phyloP scores from a whole-genome alignment of 495 filamentous ascomycete species.

The Usnea hakonensis region DNA sequence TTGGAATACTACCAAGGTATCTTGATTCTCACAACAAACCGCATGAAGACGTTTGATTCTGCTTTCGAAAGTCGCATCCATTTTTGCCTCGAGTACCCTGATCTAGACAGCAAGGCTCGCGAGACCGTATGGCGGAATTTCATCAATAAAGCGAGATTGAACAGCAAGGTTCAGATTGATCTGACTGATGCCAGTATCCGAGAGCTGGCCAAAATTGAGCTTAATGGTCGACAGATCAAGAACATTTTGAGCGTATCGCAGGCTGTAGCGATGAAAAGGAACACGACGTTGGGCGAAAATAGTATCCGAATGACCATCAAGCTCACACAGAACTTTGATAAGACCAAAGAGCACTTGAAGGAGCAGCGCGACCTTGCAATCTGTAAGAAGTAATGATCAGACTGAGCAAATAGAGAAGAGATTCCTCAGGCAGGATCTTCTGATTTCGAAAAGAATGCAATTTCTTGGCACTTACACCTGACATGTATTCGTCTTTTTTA shows the following conservation, averaged over 20 bases:
- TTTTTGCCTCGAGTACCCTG: constrained; percentile 11
- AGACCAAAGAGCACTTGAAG: not conserved
- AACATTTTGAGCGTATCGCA: constrained; percentile 1
- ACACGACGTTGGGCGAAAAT: not conserved
- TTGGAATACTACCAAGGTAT: constrained; percentile 53
- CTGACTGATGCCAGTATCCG: not conserved
- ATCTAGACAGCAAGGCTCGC: not conserved
- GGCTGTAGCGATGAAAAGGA: not conserved
- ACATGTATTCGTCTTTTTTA: no score
- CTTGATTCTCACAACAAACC: constrained; percentile 51
- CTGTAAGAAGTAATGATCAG: no score
- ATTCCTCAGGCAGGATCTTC: no score
- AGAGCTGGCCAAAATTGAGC: not conserved
- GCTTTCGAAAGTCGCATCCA: constrained; percentile 34
- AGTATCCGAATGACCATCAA: not conserved
- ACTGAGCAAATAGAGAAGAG: no score
- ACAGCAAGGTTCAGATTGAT: not conserved
- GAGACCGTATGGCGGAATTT: constrained; percentile 9
- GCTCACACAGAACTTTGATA: not conserved
- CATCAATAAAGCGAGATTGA: not conserved
- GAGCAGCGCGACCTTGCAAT: no score
- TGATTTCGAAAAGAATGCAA: no score
- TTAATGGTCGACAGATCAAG: constrained; percentile 7
- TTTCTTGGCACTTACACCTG: no score
- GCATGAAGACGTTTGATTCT: constrained; percentile 38